Base-by-base conservation (phyloP, 768 basidiomycete genomes). In the Mycena epipterygia region DNA sequence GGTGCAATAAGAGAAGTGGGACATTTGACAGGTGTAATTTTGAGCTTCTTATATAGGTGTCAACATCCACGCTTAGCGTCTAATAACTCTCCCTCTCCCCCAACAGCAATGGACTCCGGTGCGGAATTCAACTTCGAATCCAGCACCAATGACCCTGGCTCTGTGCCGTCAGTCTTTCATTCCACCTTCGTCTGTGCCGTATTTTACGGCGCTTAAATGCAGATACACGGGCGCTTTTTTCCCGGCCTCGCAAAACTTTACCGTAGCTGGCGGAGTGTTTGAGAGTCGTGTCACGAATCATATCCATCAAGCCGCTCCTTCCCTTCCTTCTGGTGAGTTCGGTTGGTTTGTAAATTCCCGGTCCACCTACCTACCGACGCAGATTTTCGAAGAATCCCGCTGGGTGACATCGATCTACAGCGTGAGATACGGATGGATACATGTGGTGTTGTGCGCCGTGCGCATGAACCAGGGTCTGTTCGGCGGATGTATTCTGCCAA, bases 181-280 rank as follows among this genome's bases (percentile, higher is more conserved):
- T 9, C 2, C 25, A 14, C n/a, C 16, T 8, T n/a, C n/a, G n/a
- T 23, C 46, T 48, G 7, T 8, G 7, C 14, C 23, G n/a, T 2
- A 16, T n/a, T 44, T 44, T n/a, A 44, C 21, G 17, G 46, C 37
- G 9, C 37, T 39, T 39, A n/a, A 39, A 53, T 37, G 19, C 48
- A 64, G 62, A 23, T 64, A 30, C 19, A 25, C 25, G 2, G 61
- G 60, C 60, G 62, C 52, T 6, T 30, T 64, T 11, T 64, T 55
- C 19, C 33, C 64, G 2, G 9, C 30, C 16, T 42, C 53, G 5
- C 41, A 21, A 5, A 6, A 46, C 4, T 48, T 56, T 23, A 23
- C 29, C 12, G 37, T 65, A 7, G 55, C 42, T 3, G 63, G 63
- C n/a, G 64, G 64, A 2, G 25, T 23, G 3, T 65, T 65, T 41